These are phyloP conservation scores for Penicilliopsis zonata DNA, from an alignment of 495 filamentous ascomycete genomes.

Conservation along the genomic window DNA sequence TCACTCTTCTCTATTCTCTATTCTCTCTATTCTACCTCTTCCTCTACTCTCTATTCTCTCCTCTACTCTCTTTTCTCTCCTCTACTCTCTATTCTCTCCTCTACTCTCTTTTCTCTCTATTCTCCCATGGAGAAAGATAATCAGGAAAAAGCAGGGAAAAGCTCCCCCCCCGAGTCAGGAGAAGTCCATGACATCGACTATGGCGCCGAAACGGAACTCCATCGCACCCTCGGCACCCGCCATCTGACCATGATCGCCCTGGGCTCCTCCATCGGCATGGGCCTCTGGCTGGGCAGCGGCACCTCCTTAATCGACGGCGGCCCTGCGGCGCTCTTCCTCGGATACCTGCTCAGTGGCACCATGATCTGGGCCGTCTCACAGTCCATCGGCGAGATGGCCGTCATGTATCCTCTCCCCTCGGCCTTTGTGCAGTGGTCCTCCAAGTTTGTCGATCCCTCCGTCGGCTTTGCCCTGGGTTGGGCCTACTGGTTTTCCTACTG, in stretches of 20 bases:
- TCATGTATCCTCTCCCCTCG: constrained; percentile 44
- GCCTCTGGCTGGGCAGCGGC: constrained; percentile 14
- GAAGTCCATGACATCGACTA: constrained; percentile 57
- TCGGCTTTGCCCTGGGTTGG: constrained; percentile 40
- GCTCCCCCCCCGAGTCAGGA: too few relatives aligned
- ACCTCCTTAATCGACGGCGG: constrained; percentile 13
- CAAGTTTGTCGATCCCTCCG: constrained; percentile 35
- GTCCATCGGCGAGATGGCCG: constrained; percentile 32
- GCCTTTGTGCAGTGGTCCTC: constrained; percentile 33
- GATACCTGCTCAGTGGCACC: constrained; percentile 23
- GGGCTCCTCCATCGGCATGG: constrained; percentile 20
- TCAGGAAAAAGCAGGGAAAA: too few relatives aligned
- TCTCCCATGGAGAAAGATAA: too few relatives aligned
- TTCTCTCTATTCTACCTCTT: too few relatives aligned
- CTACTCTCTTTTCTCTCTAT: too few relatives aligned
- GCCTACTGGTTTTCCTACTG: constrained; percentile 35
- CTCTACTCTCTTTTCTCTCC: constrained; percentile 29
- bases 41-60: too few relatives aligned
- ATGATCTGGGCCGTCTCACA: constrained; percentile 25
- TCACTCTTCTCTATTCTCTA: too few relatives aligned
- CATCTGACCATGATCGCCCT: constrained; percentile 23
- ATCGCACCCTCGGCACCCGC: constrained; percentile 16
- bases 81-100: constrained; percentile 26
- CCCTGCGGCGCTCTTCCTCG: constrained; percentile 34
- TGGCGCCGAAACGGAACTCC: constrained; percentile 63